Evolutionary conservation across 75 land plant genomes (phyloP), one percentile per base, ranked within the genome.

Genomic region (Cupressus sempervirens): DNA sequence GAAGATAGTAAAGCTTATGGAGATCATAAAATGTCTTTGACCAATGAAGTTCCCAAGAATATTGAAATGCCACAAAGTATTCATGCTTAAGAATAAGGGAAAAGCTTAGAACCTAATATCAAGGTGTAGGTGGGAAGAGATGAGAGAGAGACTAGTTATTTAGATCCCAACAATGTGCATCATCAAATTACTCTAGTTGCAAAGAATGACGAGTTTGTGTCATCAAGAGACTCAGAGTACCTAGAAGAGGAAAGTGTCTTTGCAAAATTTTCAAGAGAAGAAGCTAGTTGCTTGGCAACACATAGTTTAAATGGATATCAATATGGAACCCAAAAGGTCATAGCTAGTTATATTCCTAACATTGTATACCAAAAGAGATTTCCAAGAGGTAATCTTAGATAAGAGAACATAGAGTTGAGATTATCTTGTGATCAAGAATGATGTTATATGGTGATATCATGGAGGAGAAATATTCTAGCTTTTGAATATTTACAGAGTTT

Each of bases 281-380:
- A 97, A 86, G 90, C 92, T 34, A 82, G 96, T 7, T 93, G 92
- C 82, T 53, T 82, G 54, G 99, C 99, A 18, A 98, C 98, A 68
- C 99, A 96, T 88, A 85, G 88, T 82, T 85, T 97, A 86, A 93
- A 96, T 86, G 93, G 96, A 53, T 93, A 98, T 38, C 26, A 72
- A 13, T 97, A 86, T 91, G 98, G 91, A n/a, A 85, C 87, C 32
- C 92, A 88, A 26, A 86, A 87, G 67, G 94, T 97, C 40, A 20
- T 84, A 29, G 90, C 88, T 2, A 84, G 86, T 26, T 97, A 93
- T 83, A 86, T 91, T 74, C 77, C 91, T 40, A 86, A 76, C 41
- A 91, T 87, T 74, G 43, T 89, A 41, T 97, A 97, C 87, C 85
- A 82, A 18, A 58, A 79, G 30, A 86, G 74, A 72, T 96, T 94